Base-by-base conservation (phyloP, 2,329 filamentous ascomycete species). In the Fusarium guadeloupense region DNA sequence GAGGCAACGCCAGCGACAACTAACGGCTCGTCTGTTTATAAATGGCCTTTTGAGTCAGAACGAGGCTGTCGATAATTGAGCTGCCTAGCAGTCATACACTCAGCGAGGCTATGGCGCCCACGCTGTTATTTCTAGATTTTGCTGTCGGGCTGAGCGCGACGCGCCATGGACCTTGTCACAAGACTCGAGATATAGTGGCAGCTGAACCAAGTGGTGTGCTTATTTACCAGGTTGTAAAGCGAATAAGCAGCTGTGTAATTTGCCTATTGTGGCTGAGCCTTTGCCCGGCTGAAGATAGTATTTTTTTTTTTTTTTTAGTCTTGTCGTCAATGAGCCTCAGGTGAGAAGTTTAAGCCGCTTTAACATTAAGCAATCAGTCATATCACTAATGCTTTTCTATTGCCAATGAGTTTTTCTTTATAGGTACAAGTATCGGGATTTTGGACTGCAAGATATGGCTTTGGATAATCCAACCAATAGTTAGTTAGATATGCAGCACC, bases 261-360 rank as follows among this genome's bases (percentile, higher is more conserved):
- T 31, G 31, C 45, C 45, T 17, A 33, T 14, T 20, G 44, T 62
- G 67, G 62, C 67, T 62, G 51, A 62, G 67, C 34, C 39, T 17
- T 60, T 50, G 62, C 67, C 59, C 54, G 49, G 52, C 40, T 53
- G 39, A 23, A 59, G 48, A 43, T n/a, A n/a, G n/a, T n/a, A n/a
- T n/a, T n/a, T n/a, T n/a, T n/a, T n/a, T n/a, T n/a, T n/a, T n/a
- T n/a, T n/a, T n/a, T n/a, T n/a, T n/a, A n/a, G n/a, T n/a, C n/a
- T n/a, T n/a, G n/a, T n/a, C n/a, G n/a, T n/a, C n/a, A 44, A 44
- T 14, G 40, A 43, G 47, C 45, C 26, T 52, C 53, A 51, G 33
- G 12, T 37, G 23, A 25, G 40, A 14, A n/a, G 9, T 35, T 35
- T n/a, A 14, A 13, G 25, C 33, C 17, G 17, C 5, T 52, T 33